Base-by-base conservation (phyloP, 177 flowering plant species). In the Tripterygium wilfordii region DNA sequence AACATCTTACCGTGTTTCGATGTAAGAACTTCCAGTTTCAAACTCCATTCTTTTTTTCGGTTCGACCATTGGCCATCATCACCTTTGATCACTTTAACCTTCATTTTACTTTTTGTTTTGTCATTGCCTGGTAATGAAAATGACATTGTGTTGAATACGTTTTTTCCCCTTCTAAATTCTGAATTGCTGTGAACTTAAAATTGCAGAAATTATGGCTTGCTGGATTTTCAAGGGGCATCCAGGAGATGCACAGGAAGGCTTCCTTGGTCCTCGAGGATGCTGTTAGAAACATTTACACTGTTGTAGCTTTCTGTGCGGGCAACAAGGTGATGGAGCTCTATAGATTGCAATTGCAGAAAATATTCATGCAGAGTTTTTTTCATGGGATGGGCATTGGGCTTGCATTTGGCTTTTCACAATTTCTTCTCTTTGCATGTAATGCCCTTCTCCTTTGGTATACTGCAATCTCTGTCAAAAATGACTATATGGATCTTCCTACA, bases 261-360 rank as follows among this genome's bases (percentile, higher is more conserved):
- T 86, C 96, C 42, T 64, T 88, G 75, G 96, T 92, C 52, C 88
- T 89, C 30, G 98, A 89, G 67, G 98, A 92, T 72, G 96, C 98
- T 9, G 98, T 92, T 32, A 76, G 98, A 63, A 92, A 89, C 66
- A 92, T 92, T n/a, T 89, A 89, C 62, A 89, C 98, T 36, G 96
- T 92, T 21, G 98, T 89, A 32, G 96, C 96, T 33, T 92, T 92
- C 45, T 84, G 96, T 78, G 96, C 98, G 43, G 96, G 96, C 17
- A 79, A 76, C 75, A 86, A 92, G 65, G 95, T 92, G 5, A 84
- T 89, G 91, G 96, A 84, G 62, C 94, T 92, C 48, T 92, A 92
- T 61, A 67, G 84, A 40, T 44, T 66, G 45, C 96, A 92, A 54
- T 70, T 92, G 15, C 61, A 49, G 22, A 76, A 56, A 64, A 86